Base-by-base conservation (phyloP, 192 early-diverging fungal species). In the Coemansia sp. region DNA sequence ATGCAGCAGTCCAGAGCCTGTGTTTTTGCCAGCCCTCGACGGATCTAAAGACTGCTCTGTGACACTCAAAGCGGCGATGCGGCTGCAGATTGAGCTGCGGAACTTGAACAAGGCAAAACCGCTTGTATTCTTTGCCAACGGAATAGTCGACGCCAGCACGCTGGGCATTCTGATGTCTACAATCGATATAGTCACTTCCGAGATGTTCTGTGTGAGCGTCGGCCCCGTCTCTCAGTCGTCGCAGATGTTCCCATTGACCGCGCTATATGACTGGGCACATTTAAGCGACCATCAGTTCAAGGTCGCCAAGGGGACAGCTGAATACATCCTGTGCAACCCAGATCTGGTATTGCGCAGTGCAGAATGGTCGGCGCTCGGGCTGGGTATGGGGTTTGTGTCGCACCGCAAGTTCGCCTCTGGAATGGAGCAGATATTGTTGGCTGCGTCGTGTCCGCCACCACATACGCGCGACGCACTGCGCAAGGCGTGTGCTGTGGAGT, bases 371-470 rank as follows among this genome's bases (percentile, higher is more conserved):
- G 52, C 55, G 5, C 62, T 77, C 31, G 64, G 56, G 0, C 44
- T 70, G 11, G 62, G 60, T 25, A 50, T 22, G 1, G 73, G 67
- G 14, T 65, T 70, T 35, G 40, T 77, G 27, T 59, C 46, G 23
- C 73, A 70, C 14, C 60, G 73, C 51, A 59, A 57, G 8, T 46
- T 66, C n/a, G 64, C 52, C 1, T 19, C 38, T 0, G 38, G 63
- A 21, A 60, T 44, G 29, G 60, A 66, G 28, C 56, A 60, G 18
- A 70, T 77, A 27, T 46, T 77, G n/a, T 28, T 77, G 4, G 73
- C 73, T 0, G 73, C 73, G 0, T 77, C 73, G 16, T 77, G 73
- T 49, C 73, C 73, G 14, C 73, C 73, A 10, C 73, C 73, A 9
- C 60, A 63, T 12, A 77, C 73, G 3, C 62, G 73, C 22, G 56